Evolutionary conservation across 2,329 filamentous ascomycete genomes (phyloP).

Genomic region (Colletotrichum brevisporum): DNA sequence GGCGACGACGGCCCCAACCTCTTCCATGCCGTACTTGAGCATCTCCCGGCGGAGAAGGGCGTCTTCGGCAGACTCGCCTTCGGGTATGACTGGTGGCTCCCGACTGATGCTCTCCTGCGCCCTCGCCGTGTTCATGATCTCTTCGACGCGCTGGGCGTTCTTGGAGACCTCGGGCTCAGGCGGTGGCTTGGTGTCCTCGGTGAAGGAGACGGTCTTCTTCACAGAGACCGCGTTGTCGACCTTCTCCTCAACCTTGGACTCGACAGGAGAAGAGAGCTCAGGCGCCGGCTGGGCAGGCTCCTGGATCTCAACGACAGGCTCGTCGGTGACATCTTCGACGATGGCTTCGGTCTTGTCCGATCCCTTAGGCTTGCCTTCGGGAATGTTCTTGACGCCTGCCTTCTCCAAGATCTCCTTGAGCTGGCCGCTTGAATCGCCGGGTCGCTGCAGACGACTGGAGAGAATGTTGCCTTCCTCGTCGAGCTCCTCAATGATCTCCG

Average conservation of each 20-base stretch:
- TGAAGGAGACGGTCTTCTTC: constrained; percentile 75
- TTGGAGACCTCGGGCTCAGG: constrained; percentile 55
- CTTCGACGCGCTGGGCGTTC: constrained; percentile 65
- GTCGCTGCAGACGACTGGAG: constrained; percentile 74
- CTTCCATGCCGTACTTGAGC: constrained; percentile 89
- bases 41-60: constrained; percentile 86
- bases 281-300: not conserved
- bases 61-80: constrained; percentile 85
- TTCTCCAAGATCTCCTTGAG: constrained; percentile 82
- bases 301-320: not conserved
- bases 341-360: constrained; percentile 18
- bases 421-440: constrained; percentile 76
- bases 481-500: constrained; percentile 92
- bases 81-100: constrained; percentile 72
- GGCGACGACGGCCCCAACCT: constrained; percentile 92
- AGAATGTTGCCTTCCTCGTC: constrained; percentile 92
- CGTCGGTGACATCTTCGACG: constrained; percentile 39
- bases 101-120: constrained; percentile 65
- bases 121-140: constrained; percentile 70
- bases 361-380: constrained; percentile 40
- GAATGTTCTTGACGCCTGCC: constrained; percentile 74
- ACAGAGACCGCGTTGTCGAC: constrained; percentile 11
- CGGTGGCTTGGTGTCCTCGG: constrained; percentile 69
- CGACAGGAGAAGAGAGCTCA: not conserved
- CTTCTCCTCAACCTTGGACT: constrained; percentile 2